phyloP scores from a whole-genome alignment of 2,329 filamentous ascomycete species.

The Fusarium musae region DNA sequence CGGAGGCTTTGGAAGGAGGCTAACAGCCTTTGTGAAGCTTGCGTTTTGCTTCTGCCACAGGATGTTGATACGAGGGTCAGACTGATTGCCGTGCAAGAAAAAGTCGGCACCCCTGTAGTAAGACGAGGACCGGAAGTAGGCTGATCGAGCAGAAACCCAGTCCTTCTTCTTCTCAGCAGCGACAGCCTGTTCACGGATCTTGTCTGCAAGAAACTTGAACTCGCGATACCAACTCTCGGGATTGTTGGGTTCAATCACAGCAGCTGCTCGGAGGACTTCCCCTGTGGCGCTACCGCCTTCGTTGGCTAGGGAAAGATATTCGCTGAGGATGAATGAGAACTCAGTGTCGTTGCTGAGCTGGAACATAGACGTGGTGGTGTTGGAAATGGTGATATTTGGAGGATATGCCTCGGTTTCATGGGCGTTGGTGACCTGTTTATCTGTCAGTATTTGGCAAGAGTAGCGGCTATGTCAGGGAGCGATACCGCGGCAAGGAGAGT shows the following conservation, averaged over 20 bases:
- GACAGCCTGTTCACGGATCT: not conserved
- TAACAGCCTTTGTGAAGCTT: conserved; percentile 53
- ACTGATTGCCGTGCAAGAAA: conserved; percentile 54
- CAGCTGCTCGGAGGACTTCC: conserved; percentile 23
- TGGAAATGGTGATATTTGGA: conserved; percentile 6
- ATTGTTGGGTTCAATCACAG: conserved; percentile 9
- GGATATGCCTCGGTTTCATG: not conserved
- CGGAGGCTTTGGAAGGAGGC: conserved; percentile 49
- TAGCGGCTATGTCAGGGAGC: rapidly evolving
- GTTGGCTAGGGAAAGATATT: conserved; percentile 28
- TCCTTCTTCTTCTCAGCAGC: not conserved
- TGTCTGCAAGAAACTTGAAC: conserved; percentile 5
- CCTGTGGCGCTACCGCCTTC: conserved; percentile 17
- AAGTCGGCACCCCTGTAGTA: conserved; percentile 58
- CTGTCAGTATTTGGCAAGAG: not conserved
- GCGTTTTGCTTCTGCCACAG: conserved; percentile 51
- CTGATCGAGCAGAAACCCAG: conserved; percentile 35
- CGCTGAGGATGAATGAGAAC: conserved; percentile 29
- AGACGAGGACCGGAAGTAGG: conserved; percentile 51
- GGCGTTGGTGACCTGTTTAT: not conserved
- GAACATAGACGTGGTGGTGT: conserved; percentile 22
- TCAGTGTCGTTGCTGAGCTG: conserved; percentile 23
- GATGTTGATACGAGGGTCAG: conserved; percentile 52
- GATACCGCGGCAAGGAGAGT: not conserved
- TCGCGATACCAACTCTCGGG: conserved; percentile 11